Base-by-base conservation (phyloP, 345 rosid species). In the Conringia planisiliqua region DNA sequence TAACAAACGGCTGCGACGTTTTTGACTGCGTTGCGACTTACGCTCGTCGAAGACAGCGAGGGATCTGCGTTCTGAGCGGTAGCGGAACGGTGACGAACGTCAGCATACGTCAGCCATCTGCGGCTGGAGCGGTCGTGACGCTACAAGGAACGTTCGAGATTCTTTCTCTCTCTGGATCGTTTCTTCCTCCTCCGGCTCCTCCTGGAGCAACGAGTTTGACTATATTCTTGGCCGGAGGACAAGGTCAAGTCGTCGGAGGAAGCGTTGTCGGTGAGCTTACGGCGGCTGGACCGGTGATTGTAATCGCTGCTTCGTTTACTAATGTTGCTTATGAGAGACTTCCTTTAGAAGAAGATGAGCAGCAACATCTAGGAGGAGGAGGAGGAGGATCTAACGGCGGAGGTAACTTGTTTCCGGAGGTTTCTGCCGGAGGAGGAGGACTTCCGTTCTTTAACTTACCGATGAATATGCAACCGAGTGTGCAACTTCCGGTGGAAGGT, bases 91-190 rank as follows among this genome's bases (percentile, higher is more conserved):
- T 95, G 10, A 90, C 97, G 1, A 95, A 95, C 83, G 98, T 95
- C 36, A 95, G 72, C 75, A 87, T 95, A 73, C 69, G 99, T 66
- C 99, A 95, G 73, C 98, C 99, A 5, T 87, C 96, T 0, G 90
- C 96, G 3, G 83, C 93, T 2, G 99, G 97, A 63, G 87, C 97
- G 14, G 73, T 92, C 6, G 88, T 92, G n/a, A 90, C 93, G 16
- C 88, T 95, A 56, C 98, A 90, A 61, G 99, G 99, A 6, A 89
- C 97, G 66, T 95, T 95, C 52, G 99, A 95, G 85, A 95, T 95
- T 67, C 79, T 95, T 56, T 95, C 99, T 29, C 82, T 95, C 4
- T 83, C 98, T 0, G 99, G 99, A 3, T 92, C 99, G 8, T 95
- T 95, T 73, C 76, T 95, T 52, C 99, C 99, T 0, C 97, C 98